phyloP scores from a whole-genome alignment of 306 rosid species.

The Mucuna pruriens region DNA sequence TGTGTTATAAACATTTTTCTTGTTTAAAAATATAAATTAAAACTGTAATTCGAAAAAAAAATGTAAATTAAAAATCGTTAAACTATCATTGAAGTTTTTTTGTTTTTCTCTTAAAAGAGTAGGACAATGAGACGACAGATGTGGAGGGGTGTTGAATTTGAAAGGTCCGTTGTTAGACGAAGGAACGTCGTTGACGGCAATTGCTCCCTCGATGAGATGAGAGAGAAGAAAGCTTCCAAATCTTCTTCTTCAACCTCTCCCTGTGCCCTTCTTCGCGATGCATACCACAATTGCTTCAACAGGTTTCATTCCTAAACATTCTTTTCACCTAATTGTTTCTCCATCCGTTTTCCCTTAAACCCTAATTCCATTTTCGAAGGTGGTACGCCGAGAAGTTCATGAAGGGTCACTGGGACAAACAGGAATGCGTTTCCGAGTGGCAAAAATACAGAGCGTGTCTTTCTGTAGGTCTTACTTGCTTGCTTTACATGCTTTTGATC shows the following conservation, averaged over 20 bases:
- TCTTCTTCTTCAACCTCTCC: constrained; percentile 68
- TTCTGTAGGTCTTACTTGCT: constrained; percentile 56
- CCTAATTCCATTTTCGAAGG: constrained; percentile 46
- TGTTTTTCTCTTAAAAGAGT: no score
- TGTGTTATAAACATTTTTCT: no score
- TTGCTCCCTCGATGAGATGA: constrained; percentile 30
- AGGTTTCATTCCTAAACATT: constrained; percentile 44
- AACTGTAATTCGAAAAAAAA: no score
- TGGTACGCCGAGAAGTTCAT: constrained; percentile 84
- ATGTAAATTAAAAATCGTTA: no score
- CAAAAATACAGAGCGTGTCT: constrained; percentile 84
- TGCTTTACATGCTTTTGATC: background rate
- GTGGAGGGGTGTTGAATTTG: background rate
- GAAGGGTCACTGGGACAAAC: constrained; percentile 75
- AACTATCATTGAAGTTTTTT: no score
- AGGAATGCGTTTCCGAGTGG: constrained; percentile 82
- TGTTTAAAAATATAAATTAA: no score
- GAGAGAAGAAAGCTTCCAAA: constrained; percentile 52
- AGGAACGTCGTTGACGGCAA: background rate
- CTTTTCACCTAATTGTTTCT: background rate
- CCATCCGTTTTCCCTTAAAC: constrained; percentile 2
- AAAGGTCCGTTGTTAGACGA: background rate
- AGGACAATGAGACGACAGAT: no score
- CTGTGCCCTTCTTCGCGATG: constrained; percentile 72
- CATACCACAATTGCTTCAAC: constrained; percentile 91